Evolutionary conservation across 306 rosid genomes (phyloP).

Genomic region (Calophaca sinica): DNA sequence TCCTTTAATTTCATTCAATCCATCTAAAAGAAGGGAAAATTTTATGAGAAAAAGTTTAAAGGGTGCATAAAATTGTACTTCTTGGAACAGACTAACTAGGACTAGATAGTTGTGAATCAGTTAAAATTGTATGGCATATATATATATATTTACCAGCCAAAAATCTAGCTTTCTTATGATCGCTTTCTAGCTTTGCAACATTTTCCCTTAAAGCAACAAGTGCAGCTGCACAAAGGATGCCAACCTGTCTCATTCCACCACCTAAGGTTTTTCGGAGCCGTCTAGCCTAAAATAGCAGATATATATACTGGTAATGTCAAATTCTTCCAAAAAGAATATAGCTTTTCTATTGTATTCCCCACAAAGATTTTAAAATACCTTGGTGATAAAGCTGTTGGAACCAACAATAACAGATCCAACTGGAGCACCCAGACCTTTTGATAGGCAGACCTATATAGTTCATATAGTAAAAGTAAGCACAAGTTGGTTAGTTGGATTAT

Average conservation of each 20-base stretch:
- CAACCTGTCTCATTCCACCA: conserved; percentile 95
- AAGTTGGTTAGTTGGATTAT: background rate
- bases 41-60: background rate
- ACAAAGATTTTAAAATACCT: conserved; percentile 57
- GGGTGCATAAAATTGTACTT: background rate
- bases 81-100: background rate
- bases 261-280: conserved; percentile 86
- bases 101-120: background rate
- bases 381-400: conserved; percentile 70
- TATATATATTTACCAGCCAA: conserved; percentile 62
- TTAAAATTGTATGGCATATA: background rate
- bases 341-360: background rate
- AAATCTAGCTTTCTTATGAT: conserved; percentile 75
- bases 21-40: conserved; percentile 52
- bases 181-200: conserved; percentile 69
- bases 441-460: conserved; percentile 75
- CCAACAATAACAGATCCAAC: conserved; percentile 92
- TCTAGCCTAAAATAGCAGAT: conserved; percentile 65
- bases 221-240: conserved; percentile 91
- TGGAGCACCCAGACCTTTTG: conserved; percentile 96
- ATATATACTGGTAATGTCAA: background rate
- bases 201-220: conserved; percentile 76
- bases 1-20: conserved; percentile 68
- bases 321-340: conserved; percentile 8
- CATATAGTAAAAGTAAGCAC: conserved; percentile 37